A percentile compares a stretch with the other conserved stretches of the same genome.
phyloP scores from a whole-genome alignment of 2,329 filamentous ascomycete genomes.

The Colletotrichum sp. region DNA sequence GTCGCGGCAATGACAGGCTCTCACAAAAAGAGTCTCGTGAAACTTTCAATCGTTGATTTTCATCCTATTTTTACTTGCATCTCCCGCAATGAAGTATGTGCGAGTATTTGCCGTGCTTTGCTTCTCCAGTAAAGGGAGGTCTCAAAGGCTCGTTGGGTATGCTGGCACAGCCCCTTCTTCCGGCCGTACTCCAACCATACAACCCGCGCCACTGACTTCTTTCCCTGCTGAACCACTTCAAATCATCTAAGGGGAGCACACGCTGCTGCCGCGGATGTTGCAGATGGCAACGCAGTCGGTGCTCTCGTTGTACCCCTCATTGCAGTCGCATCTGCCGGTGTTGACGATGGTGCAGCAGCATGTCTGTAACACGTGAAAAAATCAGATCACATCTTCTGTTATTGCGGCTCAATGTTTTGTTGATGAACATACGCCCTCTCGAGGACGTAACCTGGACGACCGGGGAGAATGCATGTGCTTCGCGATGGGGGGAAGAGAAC shows the following conservation, averaged over 20 bases:
- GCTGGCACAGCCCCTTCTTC: too few species aligned
- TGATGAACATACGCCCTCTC: not conserved
- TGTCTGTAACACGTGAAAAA: not conserved
- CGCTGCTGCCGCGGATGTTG: not conserved
- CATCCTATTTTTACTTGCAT: too few species aligned
- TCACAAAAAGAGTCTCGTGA: too few species aligned
- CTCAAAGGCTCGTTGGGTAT: too few species aligned
- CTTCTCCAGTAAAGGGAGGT: too few species aligned
- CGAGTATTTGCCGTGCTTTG: too few species aligned
- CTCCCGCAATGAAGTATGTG: too few species aligned
- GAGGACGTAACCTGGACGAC: rapidly evolving
- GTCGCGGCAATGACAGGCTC: too few species aligned
- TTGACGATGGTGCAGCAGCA: not conserved
- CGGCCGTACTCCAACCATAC: not conserved
- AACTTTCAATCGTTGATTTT: too few species aligned
- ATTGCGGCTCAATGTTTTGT: not conserved
- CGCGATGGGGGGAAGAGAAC: too few species aligned
- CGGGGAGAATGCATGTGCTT: too few species aligned
- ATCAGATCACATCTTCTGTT: rapidly evolving
- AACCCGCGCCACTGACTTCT: rapidly evolving
- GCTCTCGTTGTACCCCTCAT: not conserved
- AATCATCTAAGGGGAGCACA: not conserved
- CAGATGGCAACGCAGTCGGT: not conserved
- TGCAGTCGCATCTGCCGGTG: not conserved
- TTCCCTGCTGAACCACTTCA: rapidly evolving